These are phyloP conservation scores for Penicillium cosmopolitanum DNA, from an alignment of 495 filamentous ascomycete genomes.

Conservation along the genomic window DNA sequence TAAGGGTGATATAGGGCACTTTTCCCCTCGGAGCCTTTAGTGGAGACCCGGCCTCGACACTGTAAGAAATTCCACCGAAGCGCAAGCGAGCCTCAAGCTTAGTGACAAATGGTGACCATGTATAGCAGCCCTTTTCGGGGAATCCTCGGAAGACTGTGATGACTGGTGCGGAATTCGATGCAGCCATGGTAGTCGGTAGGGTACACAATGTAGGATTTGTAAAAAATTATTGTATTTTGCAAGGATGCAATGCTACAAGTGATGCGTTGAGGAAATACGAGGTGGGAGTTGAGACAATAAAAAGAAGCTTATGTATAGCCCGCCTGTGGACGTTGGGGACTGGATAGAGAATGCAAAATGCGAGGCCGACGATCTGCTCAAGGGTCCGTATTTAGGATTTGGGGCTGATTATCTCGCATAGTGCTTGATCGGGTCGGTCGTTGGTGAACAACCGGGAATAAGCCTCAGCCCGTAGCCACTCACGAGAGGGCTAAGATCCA, in stretches of 20 bases:
- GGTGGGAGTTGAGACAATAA: background rate
- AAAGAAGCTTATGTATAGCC: background rate
- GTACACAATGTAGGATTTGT: background rate
- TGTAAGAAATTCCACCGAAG: conserved; percentile 53
- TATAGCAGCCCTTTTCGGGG: conserved; percentile 39
- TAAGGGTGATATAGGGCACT: conserved; percentile 55
- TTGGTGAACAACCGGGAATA: background rate
- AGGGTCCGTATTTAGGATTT: background rate
- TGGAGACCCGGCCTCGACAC: conserved; percentile 43
- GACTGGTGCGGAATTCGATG: background rate
- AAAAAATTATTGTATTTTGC: background rate
- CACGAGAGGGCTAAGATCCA: background rate
- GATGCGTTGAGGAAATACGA: background rate
- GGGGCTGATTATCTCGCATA: background rate
- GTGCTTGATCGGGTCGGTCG: background rate
- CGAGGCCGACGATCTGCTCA: background rate
- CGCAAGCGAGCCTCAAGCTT: conserved; percentile 69
- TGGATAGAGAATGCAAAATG: background rate
- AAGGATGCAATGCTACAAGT: background rate
- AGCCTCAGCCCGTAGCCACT: background rate
- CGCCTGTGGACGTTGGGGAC: background rate
- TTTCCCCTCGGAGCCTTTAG: conserved; percentile 57
- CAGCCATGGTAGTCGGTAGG: background rate
- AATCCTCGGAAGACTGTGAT: conserved; percentile 56
- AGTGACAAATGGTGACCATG: conserved; percentile 67